Conservation (phyloP, 306 rosid species). For the Dryas octopetala region DNA sequence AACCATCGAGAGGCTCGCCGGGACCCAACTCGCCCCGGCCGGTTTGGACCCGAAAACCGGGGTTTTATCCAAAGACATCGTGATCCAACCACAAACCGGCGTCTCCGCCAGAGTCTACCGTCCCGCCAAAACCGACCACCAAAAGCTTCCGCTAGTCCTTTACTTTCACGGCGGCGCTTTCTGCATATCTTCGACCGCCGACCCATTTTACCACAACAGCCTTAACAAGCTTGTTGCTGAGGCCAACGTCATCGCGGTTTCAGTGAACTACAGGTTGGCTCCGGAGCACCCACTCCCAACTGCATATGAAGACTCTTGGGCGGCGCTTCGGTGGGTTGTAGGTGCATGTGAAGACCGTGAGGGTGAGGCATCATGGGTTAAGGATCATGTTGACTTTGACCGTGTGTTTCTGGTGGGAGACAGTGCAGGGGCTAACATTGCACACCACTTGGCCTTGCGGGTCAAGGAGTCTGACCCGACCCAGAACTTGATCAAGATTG, state of each 20-base stretch:
- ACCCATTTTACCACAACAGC: slow-evolving; percentile 69
- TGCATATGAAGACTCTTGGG: slow-evolving; percentile 73
- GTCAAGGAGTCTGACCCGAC: slow-evolving; percentile 10
- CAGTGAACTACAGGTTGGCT: slow-evolving; percentile 63
- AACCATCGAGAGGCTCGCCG: slow-evolving; percentile 55
- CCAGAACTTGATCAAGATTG: slow-evolving; percentile 28
- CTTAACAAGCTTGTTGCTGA: slow-evolving; percentile 59
- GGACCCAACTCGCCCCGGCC: slow-evolving; percentile 48
- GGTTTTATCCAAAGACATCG: slow-evolving; percentile 69
- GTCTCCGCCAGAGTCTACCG: slow-evolving; percentile 63
- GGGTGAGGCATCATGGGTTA: slow-evolving; percentile 38
- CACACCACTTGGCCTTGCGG: slow-evolving; percentile 56
- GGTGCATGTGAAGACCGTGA: slow-evolving; percentile 27
- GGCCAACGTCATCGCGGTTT: slow-evolving; percentile 50
- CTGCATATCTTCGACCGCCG: slow-evolving; percentile 54
- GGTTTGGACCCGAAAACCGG: slow-evolving; percentile 57
- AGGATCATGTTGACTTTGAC: slow-evolving; percentile 44
- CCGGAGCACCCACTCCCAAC: slow-evolving; percentile 81
- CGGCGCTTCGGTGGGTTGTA: slow-evolving; percentile 57
- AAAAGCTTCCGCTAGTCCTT: slow-evolving; percentile 55
- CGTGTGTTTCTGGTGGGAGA: slow-evolving; percentile 70
- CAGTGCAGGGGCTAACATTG: slow-evolving; percentile 77
- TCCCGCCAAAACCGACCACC: slow-evolving; percentile 17
- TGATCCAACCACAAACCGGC: slow-evolving; percentile 48
- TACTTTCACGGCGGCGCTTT: slow-evolving; percentile 91